These are phyloP conservation scores for Peronospora belbahrii DNA, from an alignment of 352 stramenopile genomes.

Conservation along the genomic window DNA sequence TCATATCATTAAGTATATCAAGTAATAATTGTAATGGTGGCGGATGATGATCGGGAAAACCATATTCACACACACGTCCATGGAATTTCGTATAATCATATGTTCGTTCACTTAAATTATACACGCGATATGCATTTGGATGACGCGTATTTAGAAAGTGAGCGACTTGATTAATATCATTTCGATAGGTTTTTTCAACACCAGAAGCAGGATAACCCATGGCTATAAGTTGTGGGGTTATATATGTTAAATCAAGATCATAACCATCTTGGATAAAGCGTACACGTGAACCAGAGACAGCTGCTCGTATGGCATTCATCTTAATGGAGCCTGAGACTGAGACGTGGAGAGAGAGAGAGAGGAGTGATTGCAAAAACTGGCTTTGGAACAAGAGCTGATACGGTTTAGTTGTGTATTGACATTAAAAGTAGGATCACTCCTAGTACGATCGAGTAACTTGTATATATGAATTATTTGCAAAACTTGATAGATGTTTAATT, in stretches of 20 bases:
- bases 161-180: conserved; percentile 75
- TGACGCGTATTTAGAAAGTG: conserved; percentile 64
- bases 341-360: no score
- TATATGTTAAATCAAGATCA: conserved; percentile 83
- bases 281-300: conserved; percentile 73
- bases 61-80: conserved; percentile 60
- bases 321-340: background rate
- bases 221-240: conserved; percentile 68
- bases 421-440: no score
- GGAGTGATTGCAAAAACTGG: no score
- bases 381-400: no score
- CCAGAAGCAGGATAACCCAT: conserved; percentile 78
- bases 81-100: conserved; percentile 80
- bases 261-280: conserved; percentile 79
- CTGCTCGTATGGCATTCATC: conserved; percentile 76
- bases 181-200: conserved; percentile 82
- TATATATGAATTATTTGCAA: no score
- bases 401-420: no score
- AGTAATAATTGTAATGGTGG: conserved; percentile 68
- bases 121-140: conserved; percentile 59
- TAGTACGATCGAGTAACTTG: no score
- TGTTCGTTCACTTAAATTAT: conserved; percentile 73
- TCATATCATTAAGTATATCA: conserved; percentile 83
- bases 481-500: no score
- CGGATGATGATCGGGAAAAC: conserved; percentile 77